Base-by-base conservation (phyloP, 1,139 yeast genomes). In the Saccharomycopsis hybrid region DNA sequence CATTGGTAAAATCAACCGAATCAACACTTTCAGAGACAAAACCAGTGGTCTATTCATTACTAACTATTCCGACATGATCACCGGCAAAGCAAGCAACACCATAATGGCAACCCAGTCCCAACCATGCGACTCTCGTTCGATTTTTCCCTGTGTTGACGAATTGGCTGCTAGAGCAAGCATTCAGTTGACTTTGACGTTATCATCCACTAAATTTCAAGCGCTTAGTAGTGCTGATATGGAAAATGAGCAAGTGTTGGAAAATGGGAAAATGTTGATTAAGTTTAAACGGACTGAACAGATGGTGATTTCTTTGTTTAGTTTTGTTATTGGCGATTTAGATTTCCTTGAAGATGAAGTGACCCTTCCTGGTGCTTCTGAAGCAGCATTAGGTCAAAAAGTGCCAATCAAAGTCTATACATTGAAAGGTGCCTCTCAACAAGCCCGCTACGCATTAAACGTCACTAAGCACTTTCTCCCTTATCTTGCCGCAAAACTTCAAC, bases 31-130 rank as follows among this genome's bases (percentile, higher is more conserved):
- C 58, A 65, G 69, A 43, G 87, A 82, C 57, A 64, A 64, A 44
- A 83, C 89, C 1, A 70, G 65, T 46, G 92, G 92, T n/a, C 64
- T 83, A 1, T 83, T 81, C 70, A 80, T 78, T 58, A 80, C 87
- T 1, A 80, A 80, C 58, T 80, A 79, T 59, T 68, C 72, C 51
- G 31, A 29, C 32, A 18, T 28, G 29, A 43, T 31, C 11, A 27
- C 30, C 9, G 39, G 32, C 28, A 80, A 76, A 56, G 68, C 63
- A 33, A 66, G 82, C 1, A 66, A 69, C 52, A 74, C 77, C 54
- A 65, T 83, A 13, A 61, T 83, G 41, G 80, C 88, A 0, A 82
- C 92, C 1, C 90, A 85, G 59, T 73, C 79, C 41, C 90, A 83
- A 61, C 89, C 92, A 0, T 71, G 73, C 33, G 80, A 73, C 55